Evolutionary conservation across 192 early-diverging fungal species (phyloP).

Genomic region (Podila verticillata): DNA sequence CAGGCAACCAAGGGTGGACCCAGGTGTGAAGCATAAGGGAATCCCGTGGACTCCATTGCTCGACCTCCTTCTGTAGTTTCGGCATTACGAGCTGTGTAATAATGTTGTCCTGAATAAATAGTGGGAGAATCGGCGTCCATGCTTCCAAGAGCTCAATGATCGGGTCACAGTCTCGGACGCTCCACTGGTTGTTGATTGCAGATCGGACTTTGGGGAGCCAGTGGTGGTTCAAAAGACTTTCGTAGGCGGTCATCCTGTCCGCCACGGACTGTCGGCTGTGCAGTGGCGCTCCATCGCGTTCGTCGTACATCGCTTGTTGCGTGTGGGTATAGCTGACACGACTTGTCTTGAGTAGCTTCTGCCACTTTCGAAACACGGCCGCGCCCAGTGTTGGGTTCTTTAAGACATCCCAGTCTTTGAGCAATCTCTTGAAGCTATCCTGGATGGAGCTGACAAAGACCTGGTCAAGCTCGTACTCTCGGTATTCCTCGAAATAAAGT

Average conservation of each 20-base stretch:
- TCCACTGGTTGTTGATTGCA: conserved; percentile 84
- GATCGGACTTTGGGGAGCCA: conserved; percentile 84
- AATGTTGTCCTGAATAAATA: conserved; percentile 79
- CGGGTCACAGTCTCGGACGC: conserved; percentile 70
- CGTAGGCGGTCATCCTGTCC: conserved; percentile 77
- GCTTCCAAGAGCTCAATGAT: conserved; percentile 73
- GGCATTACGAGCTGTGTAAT: conserved; percentile 84
- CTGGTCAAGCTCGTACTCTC: conserved; percentile 69
- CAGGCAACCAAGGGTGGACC: conserved; percentile 86
- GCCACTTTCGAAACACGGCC: conserved; percentile 66
- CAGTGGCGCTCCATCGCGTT: conserved; percentile 5
- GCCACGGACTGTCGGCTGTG: conserved; percentile 13
- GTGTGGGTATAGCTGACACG: conserved; percentile 23
- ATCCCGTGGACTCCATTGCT: conserved; percentile 70
- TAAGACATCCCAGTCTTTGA: conserved; percentile 73
- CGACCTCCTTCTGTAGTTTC: conserved; percentile 72
- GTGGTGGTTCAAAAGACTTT: conserved; percentile 76
- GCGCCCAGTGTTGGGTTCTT: conserved; percentile 64
- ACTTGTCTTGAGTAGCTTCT: conserved; percentile 60
- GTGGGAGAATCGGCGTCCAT: conserved; percentile 75
- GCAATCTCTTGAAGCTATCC: conserved; percentile 41
- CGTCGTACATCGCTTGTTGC: conserved; percentile 38
- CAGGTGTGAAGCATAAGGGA: conserved; percentile 74
- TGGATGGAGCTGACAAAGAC: conserved; percentile 62
- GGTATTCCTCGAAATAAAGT: conserved; percentile 67